Percentiles rank a stretch among this genome's conserved stretches.
Conservation (phyloP, 2,329 filamentous ascomycete genomes). For the Dactylellina drechsleri region DNA sequence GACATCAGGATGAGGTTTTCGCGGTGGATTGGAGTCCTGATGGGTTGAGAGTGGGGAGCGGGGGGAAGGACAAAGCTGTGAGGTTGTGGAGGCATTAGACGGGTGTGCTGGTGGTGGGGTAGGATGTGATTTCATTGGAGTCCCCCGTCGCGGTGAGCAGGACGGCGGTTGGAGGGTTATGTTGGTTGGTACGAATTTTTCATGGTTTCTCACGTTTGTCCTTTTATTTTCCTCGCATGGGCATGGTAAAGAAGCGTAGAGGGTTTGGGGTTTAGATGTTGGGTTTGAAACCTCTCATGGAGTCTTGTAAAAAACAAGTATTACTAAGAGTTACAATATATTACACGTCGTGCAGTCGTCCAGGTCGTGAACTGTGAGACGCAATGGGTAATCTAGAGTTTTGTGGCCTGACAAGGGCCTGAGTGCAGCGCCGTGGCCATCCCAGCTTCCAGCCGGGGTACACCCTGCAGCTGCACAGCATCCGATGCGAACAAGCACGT, state of each 20-base stretch:
- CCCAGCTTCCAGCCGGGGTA: background rate
- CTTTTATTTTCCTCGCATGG: background rate
- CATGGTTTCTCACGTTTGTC: background rate
- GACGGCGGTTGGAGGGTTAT: slow-evolving; percentile 1
- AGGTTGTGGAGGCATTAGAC: slow-evolving; percentile 73
- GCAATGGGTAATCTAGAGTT: too few relatives aligned
- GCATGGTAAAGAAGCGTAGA: too few relatives aligned
- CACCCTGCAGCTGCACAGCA: background rate
- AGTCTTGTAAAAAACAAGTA: too few relatives aligned
- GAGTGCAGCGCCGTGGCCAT: background rate
- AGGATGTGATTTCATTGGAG: slow-evolving; percentile 18
- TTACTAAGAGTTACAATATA: too few relatives aligned
- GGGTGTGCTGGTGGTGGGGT: slow-evolving; percentile 1
- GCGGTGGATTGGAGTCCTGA: slow-evolving; percentile 53
- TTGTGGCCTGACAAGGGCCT: slow-evolving; percentile 12
- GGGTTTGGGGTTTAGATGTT: too few relatives aligned
- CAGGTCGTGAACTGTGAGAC: too few relatives aligned
- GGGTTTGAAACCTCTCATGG: too few relatives aligned
- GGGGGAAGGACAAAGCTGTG: slow-evolving; percentile 88
- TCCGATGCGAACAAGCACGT: background rate
- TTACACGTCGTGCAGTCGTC: too few relatives aligned
- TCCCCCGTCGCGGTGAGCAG: background rate
- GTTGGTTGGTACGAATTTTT: background rate
- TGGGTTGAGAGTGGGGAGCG: slow-evolving; percentile 81
- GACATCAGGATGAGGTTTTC: slow-evolving; percentile 64